Conservation (phyloP, 331 rosid genomes). For the Pyracantha coccinea region DNA sequence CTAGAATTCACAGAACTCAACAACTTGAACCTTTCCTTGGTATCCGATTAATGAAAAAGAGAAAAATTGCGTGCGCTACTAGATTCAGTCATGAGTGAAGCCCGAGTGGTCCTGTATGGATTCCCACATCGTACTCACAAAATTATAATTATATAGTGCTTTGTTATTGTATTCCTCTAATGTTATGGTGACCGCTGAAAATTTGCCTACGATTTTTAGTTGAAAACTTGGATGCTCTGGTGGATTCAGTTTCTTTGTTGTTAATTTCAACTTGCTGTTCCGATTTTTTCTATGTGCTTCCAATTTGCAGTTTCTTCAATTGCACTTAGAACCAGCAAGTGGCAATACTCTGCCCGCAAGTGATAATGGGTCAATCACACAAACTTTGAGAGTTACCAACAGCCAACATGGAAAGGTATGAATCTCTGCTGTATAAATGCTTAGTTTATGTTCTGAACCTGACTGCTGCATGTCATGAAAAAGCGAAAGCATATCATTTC, state of each 20-base stretch:
- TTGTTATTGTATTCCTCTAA: not conserved
- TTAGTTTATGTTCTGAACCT: not conserved
- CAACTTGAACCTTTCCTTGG: no score
- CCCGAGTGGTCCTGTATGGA: no score
- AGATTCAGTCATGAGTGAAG: no score
- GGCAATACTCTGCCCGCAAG: slow-evolving; percentile 60
- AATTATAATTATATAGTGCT: not conserved
- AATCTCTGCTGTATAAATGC: not conserved
- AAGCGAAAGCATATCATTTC: not conserved
- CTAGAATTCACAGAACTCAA: no score
- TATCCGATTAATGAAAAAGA: no score
- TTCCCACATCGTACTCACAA: not conserved
- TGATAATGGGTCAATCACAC: slow-evolving; percentile 67
- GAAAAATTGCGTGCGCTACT: no score
- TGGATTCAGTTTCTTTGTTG: slow-evolving; percentile 1
- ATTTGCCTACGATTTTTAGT: not conserved
- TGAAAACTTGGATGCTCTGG: not conserved
- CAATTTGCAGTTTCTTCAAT: slow-evolving; percentile 77
- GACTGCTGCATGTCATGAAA: not conserved
- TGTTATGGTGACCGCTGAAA: not conserved
- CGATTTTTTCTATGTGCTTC: slow-evolving; percentile 29
- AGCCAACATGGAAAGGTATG: slow-evolving; percentile 95
- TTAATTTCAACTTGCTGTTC: slow-evolving; percentile 20
- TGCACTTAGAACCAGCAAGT: slow-evolving; percentile 94
- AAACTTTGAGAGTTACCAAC: slow-evolving; percentile 73